phyloP scores from a whole-genome alignment of 352 stramenopile genomes.

The Phytophthora lateralis region DNA sequence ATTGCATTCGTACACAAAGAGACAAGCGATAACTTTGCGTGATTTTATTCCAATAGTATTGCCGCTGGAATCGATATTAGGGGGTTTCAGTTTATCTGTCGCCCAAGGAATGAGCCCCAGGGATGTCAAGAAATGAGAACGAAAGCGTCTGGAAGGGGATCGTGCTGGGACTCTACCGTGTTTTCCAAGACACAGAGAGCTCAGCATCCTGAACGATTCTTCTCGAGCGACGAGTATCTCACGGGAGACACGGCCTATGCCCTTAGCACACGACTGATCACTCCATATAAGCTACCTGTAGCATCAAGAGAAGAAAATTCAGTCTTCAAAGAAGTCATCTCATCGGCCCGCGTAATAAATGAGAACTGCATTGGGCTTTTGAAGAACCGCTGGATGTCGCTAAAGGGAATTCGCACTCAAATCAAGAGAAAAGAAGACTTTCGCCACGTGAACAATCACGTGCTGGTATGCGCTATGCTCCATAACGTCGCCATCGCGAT shows the following conservation, averaged over 20 bases:
- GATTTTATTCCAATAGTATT: too few species aligned
- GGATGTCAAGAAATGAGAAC: too few species aligned
- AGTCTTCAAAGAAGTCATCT: neutral
- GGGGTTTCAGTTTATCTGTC: too few species aligned
- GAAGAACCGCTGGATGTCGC: constrained; percentile 11
- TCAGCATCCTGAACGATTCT: neutral
- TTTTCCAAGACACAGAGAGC: neutral
- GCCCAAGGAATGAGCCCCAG: too few species aligned
- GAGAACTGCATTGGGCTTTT: constrained; percentile 13
- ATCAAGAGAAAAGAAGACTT: constrained; percentile 8
- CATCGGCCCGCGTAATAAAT: constrained; percentile 3
- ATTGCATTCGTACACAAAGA: too few species aligned
- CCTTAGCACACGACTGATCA: neutral
- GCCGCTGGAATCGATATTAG: too few species aligned
- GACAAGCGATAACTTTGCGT: too few species aligned
- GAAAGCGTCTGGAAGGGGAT: too few species aligned
- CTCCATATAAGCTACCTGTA: constrained; percentile 1
- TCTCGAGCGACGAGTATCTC: neutral
- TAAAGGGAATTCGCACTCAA: constrained; percentile 5
- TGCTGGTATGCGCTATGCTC: neutral
- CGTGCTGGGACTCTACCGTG: neutral
- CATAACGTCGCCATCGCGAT: constrained; percentile 2
- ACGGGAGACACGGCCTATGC: constrained; percentile 6
- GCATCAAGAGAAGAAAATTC: neutral
- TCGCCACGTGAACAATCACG: constrained; percentile 6